Evolutionary conservation across 176 grass and related monocot genomes (phyloP).

Genomic region (Neostapfia colusana): DNA sequence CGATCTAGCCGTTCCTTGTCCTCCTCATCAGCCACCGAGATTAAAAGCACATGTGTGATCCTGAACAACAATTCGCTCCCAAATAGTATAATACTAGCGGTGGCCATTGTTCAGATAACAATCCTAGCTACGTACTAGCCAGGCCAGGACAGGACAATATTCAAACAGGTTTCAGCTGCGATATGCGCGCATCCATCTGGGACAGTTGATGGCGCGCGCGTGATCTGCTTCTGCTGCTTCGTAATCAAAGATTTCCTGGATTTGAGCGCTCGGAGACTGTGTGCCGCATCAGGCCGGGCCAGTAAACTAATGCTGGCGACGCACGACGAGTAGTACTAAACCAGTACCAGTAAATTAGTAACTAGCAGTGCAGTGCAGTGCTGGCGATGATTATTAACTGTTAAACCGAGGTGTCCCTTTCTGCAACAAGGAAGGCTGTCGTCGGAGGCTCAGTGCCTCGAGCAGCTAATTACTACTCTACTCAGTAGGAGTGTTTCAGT

Average conservation of each 20-base stretch:
- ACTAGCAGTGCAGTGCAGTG: too few relatives aligned
- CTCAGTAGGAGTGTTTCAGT: too few relatives aligned
- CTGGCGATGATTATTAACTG: neutral
- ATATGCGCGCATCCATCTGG: constrained; percentile 16
- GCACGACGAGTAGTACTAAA: constrained; percentile 1
- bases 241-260: constrained; percentile 40
- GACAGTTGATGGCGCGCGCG: neutral
- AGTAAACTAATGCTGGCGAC: constrained; percentile 19
- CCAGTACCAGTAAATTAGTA: neutral
- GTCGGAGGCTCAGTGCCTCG: constrained; percentile 25
- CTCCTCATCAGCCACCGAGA: too few relatives aligned
- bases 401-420: constrained; percentile 15
- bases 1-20: too few relatives aligned
- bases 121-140: too few relatives aligned
- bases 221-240: neutral
- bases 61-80: neutral
- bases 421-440: constrained; percentile 37
- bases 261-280: constrained; percentile 17
- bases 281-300: constrained; percentile 12
- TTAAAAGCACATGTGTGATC: constrained; percentile 3
- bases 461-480: constrained; percentile 12
- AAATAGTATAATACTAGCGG: neutral
- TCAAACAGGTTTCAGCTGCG: neutral
- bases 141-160: neutral
- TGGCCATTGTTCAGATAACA: neutral